Conservation (phyloP, 305 asterid species). For the Nicotiana rustica region DNA sequence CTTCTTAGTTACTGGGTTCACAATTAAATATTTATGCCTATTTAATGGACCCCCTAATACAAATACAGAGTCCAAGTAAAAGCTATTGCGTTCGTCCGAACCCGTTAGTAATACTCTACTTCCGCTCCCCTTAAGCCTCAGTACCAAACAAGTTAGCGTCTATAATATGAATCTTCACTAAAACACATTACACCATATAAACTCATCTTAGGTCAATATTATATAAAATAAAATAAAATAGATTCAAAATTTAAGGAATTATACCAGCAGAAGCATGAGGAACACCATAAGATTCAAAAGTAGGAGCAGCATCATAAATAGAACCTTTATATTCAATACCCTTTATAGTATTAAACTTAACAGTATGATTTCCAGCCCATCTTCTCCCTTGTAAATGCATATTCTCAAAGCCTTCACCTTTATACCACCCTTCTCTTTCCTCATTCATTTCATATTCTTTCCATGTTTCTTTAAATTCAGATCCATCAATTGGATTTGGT, state of each 20-base stretch:
- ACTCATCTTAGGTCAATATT: no score
- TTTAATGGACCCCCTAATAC: no score
- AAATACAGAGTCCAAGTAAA: neutral
- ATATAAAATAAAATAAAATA: no score
- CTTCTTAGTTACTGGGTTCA: no score
- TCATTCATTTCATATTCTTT: conserved; percentile 79
- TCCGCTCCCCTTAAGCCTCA: no score
- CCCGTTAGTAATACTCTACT: no score
- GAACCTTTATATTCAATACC: conserved; percentile 79
- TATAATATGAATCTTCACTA: no score
- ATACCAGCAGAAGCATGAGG: conserved; percentile 91
- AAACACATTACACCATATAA: no score
- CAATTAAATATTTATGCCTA: no score
- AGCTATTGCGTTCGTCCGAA: neutral
- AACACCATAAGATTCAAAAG: conserved; percentile 85
- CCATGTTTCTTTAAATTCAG: conserved; percentile 78
- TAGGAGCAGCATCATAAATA: conserved; percentile 82
- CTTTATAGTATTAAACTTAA: conserved; percentile 61
- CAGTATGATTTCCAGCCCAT: conserved; percentile 89
- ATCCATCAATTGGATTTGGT: conserved; percentile 77
- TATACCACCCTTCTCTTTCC: conserved; percentile 87
- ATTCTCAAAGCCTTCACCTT: conserved; percentile 74
- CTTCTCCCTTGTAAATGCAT: conserved; percentile 96
- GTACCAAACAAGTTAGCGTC: no score
- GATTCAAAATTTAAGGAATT: no score